Evolutionary conservation across 2,329 filamentous ascomycete genomes (phyloP).

Genomic region (Penicillium freii): DNA sequence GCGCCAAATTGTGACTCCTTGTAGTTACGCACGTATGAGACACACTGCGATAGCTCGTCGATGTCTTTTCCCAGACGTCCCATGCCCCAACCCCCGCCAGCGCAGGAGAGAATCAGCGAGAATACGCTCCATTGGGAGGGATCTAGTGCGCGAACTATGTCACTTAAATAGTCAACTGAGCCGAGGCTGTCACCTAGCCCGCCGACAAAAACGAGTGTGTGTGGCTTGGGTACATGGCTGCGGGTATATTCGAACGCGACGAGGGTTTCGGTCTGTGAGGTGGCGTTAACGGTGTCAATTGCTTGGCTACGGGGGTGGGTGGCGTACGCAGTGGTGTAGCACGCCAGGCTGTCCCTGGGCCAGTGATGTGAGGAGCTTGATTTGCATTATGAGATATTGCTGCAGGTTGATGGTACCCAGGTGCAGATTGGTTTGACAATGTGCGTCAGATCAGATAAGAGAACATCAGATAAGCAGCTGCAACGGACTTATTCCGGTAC

Average conservation of each 20-base stretch:
- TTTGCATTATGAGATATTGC: slow-evolving; percentile 14
- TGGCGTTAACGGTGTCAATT: background rate
- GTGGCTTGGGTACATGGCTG: slow-evolving; percentile 30
- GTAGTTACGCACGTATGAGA: slow-evolving; percentile 48
- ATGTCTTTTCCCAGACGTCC: slow-evolving; percentile 53
- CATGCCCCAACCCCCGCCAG: slow-evolving; percentile 55
- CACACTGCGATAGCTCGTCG: slow-evolving; percentile 51
- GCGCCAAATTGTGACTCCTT: slow-evolving; percentile 30
- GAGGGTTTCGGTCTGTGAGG: slow-evolving; percentile 32
- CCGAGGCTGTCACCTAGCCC: slow-evolving; percentile 58
- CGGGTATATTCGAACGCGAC: slow-evolving; percentile 41
- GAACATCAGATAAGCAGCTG: slow-evolving; percentile 20
- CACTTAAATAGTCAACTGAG: slow-evolving; percentile 52
- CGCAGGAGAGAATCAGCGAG: slow-evolving; percentile 50
- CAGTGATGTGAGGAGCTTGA: slow-evolving; percentile 19
- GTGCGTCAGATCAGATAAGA: slow-evolving; percentile 26
- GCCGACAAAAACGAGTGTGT: slow-evolving; percentile 57
- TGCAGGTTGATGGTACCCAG: background rate
- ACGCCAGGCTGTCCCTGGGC: slow-evolving; percentile 22
- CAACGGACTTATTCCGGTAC: background rate
- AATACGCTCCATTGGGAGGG: slow-evolving; percentile 52
- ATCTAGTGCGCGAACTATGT: slow-evolving; percentile 48
- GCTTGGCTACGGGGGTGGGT: background rate
- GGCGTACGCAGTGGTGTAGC: slow-evolving; percentile 23
- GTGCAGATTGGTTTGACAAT: background rate